Percentiles rank a stretch among this genome's conserved stretches.
Conservation (phyloP, 2,329 filamentous ascomycete species). For the Ascochyta koolunga region DNA sequence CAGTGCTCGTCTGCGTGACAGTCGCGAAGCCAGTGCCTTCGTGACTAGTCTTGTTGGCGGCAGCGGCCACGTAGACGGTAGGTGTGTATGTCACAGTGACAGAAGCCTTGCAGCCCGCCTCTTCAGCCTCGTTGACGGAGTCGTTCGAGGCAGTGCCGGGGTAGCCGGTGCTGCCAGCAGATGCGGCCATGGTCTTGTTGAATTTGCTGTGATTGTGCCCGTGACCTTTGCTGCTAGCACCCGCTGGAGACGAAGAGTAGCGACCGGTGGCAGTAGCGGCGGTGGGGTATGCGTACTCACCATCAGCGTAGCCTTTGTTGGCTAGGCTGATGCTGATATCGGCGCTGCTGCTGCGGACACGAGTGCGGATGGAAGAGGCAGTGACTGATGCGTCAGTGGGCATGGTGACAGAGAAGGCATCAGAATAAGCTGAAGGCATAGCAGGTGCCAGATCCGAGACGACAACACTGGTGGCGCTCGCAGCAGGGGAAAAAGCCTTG, state of each 20-base stretch:
- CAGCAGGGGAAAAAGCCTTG: not conserved
- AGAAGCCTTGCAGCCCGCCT: slow-evolving; percentile 28
- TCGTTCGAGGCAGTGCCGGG: not conserved
- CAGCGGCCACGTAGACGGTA: slow-evolving; percentile 33
- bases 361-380: slow-evolving; percentile 1
- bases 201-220: slow-evolving; percentile 18
- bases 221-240: slow-evolving; percentile 3
- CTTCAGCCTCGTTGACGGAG: not conserved
- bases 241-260: not conserved
- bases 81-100: slow-evolving; percentile 37
- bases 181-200: slow-evolving; percentile 13
- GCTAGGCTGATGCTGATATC: slow-evolving; percentile 19
- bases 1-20: slow-evolving; percentile 33
- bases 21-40: slow-evolving; percentile 25
- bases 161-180: slow-evolving; percentile 15
- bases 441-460: not conserved
- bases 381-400: slow-evolving; percentile 12
- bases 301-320: slow-evolving; percentile 20
- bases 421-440: not conserved
- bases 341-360: slow-evolving; percentile 1
- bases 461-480: not conserved
- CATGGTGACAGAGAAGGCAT: slow-evolving; percentile 1
- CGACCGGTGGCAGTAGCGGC: slow-evolving; percentile 8
- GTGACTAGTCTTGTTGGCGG: slow-evolving; percentile 12
- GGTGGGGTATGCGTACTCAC: slow-evolving; percentile 1